Evolutionary conservation across 2,329 filamentous ascomycete genomes (phyloP).

Genomic region (Neonectria sp.): DNA sequence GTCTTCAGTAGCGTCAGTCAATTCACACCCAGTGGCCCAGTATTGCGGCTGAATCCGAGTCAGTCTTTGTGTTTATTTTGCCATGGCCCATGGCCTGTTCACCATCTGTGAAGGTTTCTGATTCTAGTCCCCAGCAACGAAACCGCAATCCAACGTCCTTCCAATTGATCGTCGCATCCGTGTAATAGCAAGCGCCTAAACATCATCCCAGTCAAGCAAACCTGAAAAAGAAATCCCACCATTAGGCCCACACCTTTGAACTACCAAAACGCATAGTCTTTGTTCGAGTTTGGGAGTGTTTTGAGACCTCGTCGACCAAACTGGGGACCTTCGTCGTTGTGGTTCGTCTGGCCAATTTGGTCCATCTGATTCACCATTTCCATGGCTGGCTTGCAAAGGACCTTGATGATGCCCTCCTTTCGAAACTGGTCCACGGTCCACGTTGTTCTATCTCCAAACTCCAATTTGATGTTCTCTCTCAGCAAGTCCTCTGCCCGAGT

Average conservation of each 20-base stretch:
- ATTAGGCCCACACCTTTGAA: background rate
- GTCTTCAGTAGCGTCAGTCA: too few species aligned
- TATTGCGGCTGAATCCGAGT: background rate
- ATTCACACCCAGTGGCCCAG: background rate
- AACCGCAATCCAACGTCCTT: background rate
- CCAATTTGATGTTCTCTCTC: slow-evolving; percentile 45
- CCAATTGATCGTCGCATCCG: background rate
- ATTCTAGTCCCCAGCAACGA: background rate
- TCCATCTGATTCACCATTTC: slow-evolving; percentile 53
- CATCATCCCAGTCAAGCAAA: background rate
- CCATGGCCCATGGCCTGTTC: background rate
- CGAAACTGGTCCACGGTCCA: slow-evolving; percentile 47
- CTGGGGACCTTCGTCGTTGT: slow-evolving; percentile 40
- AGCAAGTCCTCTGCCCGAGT: slow-evolving; percentile 36
- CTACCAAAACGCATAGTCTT: slow-evolving; percentile 40
- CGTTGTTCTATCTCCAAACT: slow-evolving; percentile 43
- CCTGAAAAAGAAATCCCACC: background rate
- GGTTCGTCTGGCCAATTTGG: slow-evolving; percentile 47
- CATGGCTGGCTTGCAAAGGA: slow-evolving; percentile 48
- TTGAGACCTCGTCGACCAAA: slow-evolving; percentile 25
- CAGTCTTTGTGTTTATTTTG: background rate
- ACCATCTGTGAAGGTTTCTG: background rate
- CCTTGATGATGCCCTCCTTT: slow-evolving; percentile 40
- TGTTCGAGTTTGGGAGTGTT: slow-evolving; percentile 16
- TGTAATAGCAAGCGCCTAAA: background rate